Conservation (phyloP, 208 protist genomes). For the Giardia muris region DNA sequence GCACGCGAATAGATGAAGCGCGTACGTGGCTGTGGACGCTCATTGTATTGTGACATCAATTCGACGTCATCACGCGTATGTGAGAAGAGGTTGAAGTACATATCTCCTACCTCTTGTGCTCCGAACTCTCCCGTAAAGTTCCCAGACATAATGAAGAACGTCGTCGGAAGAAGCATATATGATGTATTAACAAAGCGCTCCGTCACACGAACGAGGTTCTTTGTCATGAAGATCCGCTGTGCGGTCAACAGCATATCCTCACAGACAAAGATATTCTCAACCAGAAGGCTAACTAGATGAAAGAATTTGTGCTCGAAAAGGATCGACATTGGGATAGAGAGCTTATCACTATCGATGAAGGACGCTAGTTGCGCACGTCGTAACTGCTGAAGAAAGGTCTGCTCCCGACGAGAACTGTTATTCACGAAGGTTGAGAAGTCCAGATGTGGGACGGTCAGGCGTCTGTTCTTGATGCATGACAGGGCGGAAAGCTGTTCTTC, state of each 20-base stretch:
- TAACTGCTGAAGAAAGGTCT: background rate
- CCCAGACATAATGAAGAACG: background rate
- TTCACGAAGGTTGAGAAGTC: background rate
- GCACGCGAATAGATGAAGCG: background rate
- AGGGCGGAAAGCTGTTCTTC: background rate
- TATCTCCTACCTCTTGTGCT: background rate
- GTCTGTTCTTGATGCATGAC: background rate
- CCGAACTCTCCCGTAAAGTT: background rate
- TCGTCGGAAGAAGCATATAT: background rate
- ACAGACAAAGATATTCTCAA: background rate
- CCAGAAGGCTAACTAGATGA: background rate
- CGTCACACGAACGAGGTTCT: background rate
- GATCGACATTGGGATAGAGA: background rate
- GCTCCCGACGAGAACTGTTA: background rate
- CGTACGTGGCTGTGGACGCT: background rate
- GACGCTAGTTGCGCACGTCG: background rate
- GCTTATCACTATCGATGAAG: background rate
- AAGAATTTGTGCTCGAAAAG: background rate
- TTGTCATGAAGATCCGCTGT: background rate
- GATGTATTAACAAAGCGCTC: background rate
- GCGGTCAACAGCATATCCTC: background rate
- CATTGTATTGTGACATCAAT: background rate
- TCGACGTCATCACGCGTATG: background rate
- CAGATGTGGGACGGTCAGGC: background rate
- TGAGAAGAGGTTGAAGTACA: background rate